Conservation (phyloP, 176 grass and related monocot species). For the Melocanna baccifera region DNA sequence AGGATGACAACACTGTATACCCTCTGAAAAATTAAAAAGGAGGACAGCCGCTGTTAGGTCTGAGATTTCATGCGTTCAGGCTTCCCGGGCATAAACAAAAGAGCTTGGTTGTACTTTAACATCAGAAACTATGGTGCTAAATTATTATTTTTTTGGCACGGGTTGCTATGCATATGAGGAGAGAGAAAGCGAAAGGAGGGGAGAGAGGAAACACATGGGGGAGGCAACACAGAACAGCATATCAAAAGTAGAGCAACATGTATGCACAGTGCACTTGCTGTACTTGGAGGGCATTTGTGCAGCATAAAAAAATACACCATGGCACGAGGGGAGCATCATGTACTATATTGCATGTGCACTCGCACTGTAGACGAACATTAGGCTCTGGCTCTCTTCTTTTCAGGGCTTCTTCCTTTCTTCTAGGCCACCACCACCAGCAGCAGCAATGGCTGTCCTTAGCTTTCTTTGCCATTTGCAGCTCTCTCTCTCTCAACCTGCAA, state of each 20-base stretch:
- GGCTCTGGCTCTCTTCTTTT: slow-evolving; percentile 11
- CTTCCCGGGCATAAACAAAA: background rate
- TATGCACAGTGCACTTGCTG: slow-evolving; percentile 12
- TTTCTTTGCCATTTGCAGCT: background rate
- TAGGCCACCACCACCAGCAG: background rate
- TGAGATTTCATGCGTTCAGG: slow-evolving; percentile 22
- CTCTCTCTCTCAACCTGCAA: background rate
- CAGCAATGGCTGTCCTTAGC: background rate
- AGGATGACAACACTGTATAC: background rate
- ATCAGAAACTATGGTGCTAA: background rate
- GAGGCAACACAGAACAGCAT: background rate
- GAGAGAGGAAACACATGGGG: slow-evolving; percentile 1
- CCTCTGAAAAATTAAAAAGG: background rate
- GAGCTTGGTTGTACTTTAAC: background rate
- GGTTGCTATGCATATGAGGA: background rate
- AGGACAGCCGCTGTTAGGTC: background rate
- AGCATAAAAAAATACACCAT: background rate
- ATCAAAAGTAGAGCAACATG: slow-evolving; percentile 22
- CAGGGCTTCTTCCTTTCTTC: slow-evolving; percentile 17
- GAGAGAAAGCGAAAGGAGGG: background rate
- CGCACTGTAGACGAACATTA: background rate
- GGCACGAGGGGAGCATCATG: slow-evolving; percentile 13
- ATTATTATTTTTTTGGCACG: background rate
- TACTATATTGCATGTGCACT: background rate
- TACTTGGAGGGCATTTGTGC: background rate